Percentiles rank a stretch among this genome's conserved stretches.
These are phyloP conservation scores for Murraya paniculata DNA, from an alignment of 345 rosid genomes.

Conservation along the genomic window DNA sequence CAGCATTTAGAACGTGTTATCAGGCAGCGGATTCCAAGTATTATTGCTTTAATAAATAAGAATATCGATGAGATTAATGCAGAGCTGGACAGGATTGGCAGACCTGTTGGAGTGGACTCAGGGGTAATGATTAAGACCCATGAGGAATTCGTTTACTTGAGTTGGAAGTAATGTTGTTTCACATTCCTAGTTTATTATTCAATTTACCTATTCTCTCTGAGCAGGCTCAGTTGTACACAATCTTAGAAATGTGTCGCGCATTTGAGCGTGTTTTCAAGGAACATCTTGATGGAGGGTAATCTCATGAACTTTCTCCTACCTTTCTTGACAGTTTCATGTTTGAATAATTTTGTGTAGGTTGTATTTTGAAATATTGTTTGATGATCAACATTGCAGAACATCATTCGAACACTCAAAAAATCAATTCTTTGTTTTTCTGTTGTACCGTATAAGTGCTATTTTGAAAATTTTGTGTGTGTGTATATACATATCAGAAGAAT, in stretches of 20 bases:
- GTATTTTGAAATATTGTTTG: conserved; percentile 6
- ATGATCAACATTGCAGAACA: conserved; percentile 1
- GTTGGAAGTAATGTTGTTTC: conserved; percentile 14
- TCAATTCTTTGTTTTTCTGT: not conserved
- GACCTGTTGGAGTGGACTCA: conserved; percentile 94
- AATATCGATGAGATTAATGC: conserved; percentile 95
- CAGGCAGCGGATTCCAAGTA: conserved; percentile 96
- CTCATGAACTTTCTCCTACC: conserved; percentile 5
- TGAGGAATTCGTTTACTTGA: conserved; percentile 5
- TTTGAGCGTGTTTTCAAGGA: conserved; percentile 98
- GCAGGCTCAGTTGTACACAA: conserved; percentile 95
- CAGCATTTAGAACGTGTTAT: conserved; percentile 95
- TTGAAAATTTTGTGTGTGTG: too few relatives aligned
- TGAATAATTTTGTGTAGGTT: conserved; percentile 8
- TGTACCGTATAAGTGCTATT: not conserved
- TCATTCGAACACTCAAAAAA: not conserved
- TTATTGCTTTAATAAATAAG: conserved; percentile 90
- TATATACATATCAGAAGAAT: not conserved
- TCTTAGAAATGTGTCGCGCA: conserved; percentile 93
- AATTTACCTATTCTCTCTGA: conserved; percentile 17
- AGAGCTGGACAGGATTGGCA: conserved; percentile 94
- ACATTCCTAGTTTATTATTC: conserved; percentile 10
- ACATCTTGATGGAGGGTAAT: conserved; percentile 99
- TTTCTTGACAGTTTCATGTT: not conserved
- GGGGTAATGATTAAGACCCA: conserved; percentile 65